Base-by-base conservation (phyloP, 495 filamentous ascomycete genomes). In the Penicillium bovifimosum region DNA sequence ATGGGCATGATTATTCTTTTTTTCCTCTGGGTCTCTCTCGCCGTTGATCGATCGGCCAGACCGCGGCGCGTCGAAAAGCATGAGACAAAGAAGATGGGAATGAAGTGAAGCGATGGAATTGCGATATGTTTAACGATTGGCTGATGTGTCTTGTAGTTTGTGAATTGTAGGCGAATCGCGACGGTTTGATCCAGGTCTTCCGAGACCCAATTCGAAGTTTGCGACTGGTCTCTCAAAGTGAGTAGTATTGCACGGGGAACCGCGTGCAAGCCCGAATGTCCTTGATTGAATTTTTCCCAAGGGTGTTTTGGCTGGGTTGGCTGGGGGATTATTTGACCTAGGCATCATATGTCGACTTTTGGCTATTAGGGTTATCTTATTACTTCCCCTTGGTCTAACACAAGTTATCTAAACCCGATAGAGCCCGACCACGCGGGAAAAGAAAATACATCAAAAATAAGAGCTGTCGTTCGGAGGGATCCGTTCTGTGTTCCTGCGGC, bases 401-500 rank as follows among this genome's bases (percentile, higher is more conserved):
- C 45, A 45, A 34, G 2, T 34, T 41, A 31, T 47, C 46, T 52
- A 47, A 49, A 28, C 49, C 61, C 48, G 51, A 61, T 61, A 49
- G 61, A 61, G 58, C 58, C 56, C 52, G 52, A 60, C 61, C 61
- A 64, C 61, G 61, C 61, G 61, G 62, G 55, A 56, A 40, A 36
- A 29, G 31, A 36, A 54, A 13, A 48, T 36, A 48, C 17, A 18
- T 16, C n/a, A 27, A 18, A 44, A 49, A 47, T n/a, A 8, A 40
- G 35, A 52, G 38, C 40, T 44, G 35, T 50, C 48, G 46, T 55
- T 62, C 64, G 59, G 64, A 62, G 56, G 52, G 53, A 62, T 65
- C 64, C 61, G 59, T 58, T 55, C 59, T 50, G 59, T 36, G 62
- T 61, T 58, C 62, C 64, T 67, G 59, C 55, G 61, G 63, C 56